These are phyloP conservation scores for Berberis vulgaris DNA, from an alignment of 164 flowering plant species.

Conservation along the genomic window DNA sequence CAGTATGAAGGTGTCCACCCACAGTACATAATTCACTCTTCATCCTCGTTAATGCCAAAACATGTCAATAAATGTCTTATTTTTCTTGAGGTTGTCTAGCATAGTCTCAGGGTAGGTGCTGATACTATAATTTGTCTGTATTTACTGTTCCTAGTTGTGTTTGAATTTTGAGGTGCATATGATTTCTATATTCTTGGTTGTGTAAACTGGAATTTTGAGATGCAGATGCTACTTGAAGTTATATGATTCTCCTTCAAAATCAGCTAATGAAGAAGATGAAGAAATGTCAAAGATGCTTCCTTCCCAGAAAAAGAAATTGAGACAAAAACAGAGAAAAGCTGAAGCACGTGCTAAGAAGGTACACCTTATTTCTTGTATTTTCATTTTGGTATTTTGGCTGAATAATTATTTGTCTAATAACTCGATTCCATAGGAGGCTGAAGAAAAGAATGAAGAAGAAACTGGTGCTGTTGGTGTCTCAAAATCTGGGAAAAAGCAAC, in stretches of 20 bases:
- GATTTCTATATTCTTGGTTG: no score
- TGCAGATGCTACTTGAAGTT: conserved; percentile 85
- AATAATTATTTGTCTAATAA: not conserved
- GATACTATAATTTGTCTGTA: no score
- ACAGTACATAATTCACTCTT: no score
- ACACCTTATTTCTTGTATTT: not conserved
- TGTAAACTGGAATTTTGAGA: not conserved
- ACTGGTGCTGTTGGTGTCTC: conserved; percentile 43
- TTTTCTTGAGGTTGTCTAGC: no score
- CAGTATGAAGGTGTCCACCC: no score
- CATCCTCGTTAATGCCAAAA: no score
- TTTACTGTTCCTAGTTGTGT: no score
- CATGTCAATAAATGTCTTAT: no score
- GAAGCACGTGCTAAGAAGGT: conserved; percentile 98
- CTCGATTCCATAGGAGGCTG: conserved; percentile 62
- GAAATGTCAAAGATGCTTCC: conserved; percentile 77
- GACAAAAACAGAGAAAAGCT: conserved; percentile 90
- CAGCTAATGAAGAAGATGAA: conserved; percentile 73
- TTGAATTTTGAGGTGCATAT: no score
- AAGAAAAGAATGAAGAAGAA: conserved; percentile 73
- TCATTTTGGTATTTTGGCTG: no score
- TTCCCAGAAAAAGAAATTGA: conserved; percentile 90
- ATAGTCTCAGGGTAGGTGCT: no score
- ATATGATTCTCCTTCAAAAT: conserved; percentile 82
- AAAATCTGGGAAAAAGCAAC: conserved; percentile 63